Evolutionary conservation across 2,329 filamentous ascomycete genomes (phyloP), one percentile per base, ranked within the genome.

Genomic region (Aspergillus brasiliensis): DNA sequence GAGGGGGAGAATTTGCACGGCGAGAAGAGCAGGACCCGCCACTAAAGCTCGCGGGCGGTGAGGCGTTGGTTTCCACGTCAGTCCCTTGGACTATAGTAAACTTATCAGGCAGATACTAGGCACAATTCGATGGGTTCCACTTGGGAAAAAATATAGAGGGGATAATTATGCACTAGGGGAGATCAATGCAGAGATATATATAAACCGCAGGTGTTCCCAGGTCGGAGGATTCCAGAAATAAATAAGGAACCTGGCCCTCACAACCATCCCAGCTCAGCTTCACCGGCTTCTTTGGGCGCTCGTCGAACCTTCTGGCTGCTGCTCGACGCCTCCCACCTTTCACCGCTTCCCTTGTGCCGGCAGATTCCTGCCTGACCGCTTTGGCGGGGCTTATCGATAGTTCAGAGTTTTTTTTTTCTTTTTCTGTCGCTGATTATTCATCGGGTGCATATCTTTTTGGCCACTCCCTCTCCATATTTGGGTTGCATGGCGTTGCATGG

Each of bases 241-340:
- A 48, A 48, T 48, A 48, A 34, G 40, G 19, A 13, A 23, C 40
- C 40, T 44, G 19, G 40, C 40, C n/a, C 13, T 44, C 19, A 23
- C 5, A 23, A 44, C 11, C 40, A 21, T 23, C 11, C 19, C 27
- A 19, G 28, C 34, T 27, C 61, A 52, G 53, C 27, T 46, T 6
- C 34, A 46, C 49, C 60, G 55, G 52, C 55, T 49, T 51, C 46
- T 42, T 56, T 52, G 61, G 53, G 23, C 40, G 56, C 34, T 60
- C 66, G 69, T 77, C 73, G 77, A 78, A 78, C 65, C 69, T 79
- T 78, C 76, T 75, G 69, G 77, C 62, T 70, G 60, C 59, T 73
- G 54, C 73, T 70, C 56, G 72, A 72, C 52, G 31, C 46, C 56
- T 65, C 65, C 64, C 63, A 54, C 48, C 13, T 19, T 51, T 69